Evolutionary conservation across 228 moss, liverwort and hornwort species (phyloP).

Genomic region (Sphagnum magellanicum): DNA sequence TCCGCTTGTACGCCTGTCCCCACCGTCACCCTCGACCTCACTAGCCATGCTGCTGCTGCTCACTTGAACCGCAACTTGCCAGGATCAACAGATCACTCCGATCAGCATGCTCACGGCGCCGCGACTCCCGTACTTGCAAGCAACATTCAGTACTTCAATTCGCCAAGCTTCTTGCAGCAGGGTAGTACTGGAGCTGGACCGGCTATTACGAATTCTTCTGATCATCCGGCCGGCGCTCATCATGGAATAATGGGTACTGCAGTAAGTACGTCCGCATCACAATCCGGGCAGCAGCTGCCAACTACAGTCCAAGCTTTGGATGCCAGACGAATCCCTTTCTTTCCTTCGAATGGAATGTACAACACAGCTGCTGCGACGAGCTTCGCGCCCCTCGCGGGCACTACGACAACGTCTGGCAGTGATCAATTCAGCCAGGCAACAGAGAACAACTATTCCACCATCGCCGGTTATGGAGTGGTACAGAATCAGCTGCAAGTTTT

Average conservation of each 20-base stretch:
- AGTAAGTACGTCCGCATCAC: too few species aligned
- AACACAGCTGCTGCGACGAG: conserved; percentile 6
- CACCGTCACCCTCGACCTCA: conserved; percentile 30
- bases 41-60: conserved; percentile 15
- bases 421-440: conserved; percentile 18
- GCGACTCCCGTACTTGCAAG: not conserved
- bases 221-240: not conserved
- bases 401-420: conserved; percentile 9
- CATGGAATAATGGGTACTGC: not conserved
- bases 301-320: not conserved
- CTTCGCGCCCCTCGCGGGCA: conserved; percentile 10
- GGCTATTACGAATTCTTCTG: not conserved
- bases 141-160: not conserved
- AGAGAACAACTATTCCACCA: not conserved
- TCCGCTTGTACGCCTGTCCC: conserved; percentile 10
- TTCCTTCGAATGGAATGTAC: not conserved
- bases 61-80: conserved; percentile 16
- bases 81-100: not conserved
- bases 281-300: not conserved
- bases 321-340: not conserved
- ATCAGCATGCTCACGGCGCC: too few species aligned
- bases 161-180: not conserved
- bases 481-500: not conserved
- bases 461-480: not conserved
- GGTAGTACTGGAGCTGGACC: not conserved